Base-by-base conservation (phyloP, 2,329 filamentous ascomycete genomes). In the Passalora sequoiae region DNA sequence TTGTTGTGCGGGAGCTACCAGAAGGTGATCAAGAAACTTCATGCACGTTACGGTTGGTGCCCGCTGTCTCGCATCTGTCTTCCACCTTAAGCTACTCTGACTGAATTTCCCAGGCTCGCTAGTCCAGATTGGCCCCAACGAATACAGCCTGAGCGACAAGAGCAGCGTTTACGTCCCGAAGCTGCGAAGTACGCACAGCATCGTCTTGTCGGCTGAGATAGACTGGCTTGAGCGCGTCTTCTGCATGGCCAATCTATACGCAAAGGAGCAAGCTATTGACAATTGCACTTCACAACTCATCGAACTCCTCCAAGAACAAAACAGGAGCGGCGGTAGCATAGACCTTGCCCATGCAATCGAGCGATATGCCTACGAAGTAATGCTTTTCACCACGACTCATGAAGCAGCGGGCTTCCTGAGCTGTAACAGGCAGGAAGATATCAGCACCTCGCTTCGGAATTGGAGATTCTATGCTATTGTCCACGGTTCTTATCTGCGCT, bases 281-380 rank as follows among this genome's bases (percentile, higher is more conserved):
- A 31, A 13, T 6, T 53, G 51, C 43, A 54, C 51, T 33, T 16
- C 29, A 4, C 40, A 39, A n/a, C 36, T 58, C 4, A 17, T 52
- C 12, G 15, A 28, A 7, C 17, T 53, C 8, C 33, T 48, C 9
- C 6, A 19, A 6, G 25, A 27, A 4, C 43, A 47, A n/a, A 33
- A 39, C 12, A 15, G 42, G 15, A 36, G 38, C 12, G 39, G 38
- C 21, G 38, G 40, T 10, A 32, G 21, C 4, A 28, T 58, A 20
- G 40, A 51, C 16, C 2, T 55, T 13, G 35, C 42, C n/a, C 43
- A 43, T 4, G 17, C 52, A 3, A 29, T 56, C 31, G 36, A 46
- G 8, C 47, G 50, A 12, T 54, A 56, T 24, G 51, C 51, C n/a
- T 55, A 47, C 42, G 56, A 58, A 25, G 37, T 51, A 6, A 49